Conservation (phyloP, 1,284 basidiomycete genomes). For the Apiotrichum brassicae region DNA sequence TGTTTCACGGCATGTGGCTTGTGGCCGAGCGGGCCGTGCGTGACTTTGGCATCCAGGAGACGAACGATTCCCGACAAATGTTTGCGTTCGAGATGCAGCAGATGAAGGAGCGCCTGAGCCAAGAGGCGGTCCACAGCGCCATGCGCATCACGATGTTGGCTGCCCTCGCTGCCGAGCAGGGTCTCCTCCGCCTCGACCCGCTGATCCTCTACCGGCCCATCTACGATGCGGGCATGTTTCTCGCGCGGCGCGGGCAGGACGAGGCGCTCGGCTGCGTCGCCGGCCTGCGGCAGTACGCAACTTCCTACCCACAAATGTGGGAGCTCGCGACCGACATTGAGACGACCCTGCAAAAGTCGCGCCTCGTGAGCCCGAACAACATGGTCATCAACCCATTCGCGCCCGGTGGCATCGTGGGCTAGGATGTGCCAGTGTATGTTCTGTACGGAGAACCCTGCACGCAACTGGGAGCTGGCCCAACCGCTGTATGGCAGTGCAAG, state of each 20-base stretch:
- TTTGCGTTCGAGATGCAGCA: conserved; percentile 54
- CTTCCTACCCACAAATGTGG: conserved; percentile 63
- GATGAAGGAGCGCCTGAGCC: conserved; percentile 61
- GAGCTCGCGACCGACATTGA: conserved; percentile 61
- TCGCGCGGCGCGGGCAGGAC: conserved; percentile 69
- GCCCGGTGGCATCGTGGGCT: no score
- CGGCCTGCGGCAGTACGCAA: conserved; percentile 74
- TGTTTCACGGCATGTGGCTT: conserved; percentile 79
- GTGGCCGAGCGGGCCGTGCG: conserved; percentile 53
- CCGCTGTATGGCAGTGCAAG: no score
- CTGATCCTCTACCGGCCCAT: conserved; percentile 73
- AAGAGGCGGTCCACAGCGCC: conserved; percentile 76
- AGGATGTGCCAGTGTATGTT: no score
- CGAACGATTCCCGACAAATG: conserved; percentile 9
- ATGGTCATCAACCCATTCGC: no score
- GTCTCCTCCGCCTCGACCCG: conserved; percentile 59
- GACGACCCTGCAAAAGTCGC: no score
- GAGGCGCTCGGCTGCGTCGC: conserved; percentile 75
- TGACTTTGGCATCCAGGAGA: conserved; percentile 71
- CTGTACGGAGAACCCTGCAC: no score
- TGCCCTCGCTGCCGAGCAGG: conserved; percentile 71
- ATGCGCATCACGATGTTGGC: conserved; percentile 69
- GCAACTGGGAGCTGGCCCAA: no score
- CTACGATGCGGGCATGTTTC: conserved; percentile 71
- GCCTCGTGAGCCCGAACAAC: no score